Base-by-base conservation (phyloP, 768 basidiomycete genomes). In the Suillus bovinus region DNA sequence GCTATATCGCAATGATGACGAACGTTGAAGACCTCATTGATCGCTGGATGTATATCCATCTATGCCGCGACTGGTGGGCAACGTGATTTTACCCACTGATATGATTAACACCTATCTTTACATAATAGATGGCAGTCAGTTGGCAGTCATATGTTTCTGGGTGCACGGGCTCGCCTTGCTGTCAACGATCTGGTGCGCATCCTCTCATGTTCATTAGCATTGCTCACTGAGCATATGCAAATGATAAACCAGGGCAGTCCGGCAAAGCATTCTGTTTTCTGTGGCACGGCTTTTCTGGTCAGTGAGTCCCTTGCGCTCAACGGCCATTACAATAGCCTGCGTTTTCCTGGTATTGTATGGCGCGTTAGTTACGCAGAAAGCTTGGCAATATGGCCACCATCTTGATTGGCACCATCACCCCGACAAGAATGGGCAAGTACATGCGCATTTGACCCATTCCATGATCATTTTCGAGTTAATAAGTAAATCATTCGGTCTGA, bases 261-360 rank as follows among this genome's bases (percentile, higher is more conserved):
- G 69, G 16, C 62, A 64, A 49, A 70, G 69, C 58, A 66, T 69
- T 7, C 41, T 70, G 1, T 63, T 56, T 41, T 71, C 69, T 16
- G 62, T 68, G 22, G 47, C 63, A 58, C 69, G 69, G 20, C 52
- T 68, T 7, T 56, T 71, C 58, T 65, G 67, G 11, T 20, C 57
- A 4, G 20, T 16, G 14, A 67, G 52, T 46, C 54, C 55, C 16
- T 63, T 64, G 50, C 60, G 62, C 14, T 24, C 24, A 20, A 52
- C 34, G n/a, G 58, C 62, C n/a, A 54, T 63, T 31, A 2, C 4
- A 7, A 61, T 71, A 44, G 47, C 66, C 34, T 1, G 29, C 5
- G 20, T 61, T 9, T 71, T 63, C 46, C 22, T 66, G 14, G 39
- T 71, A 6, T 0, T 53, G 4, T 68, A 70, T 39, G 33, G 39